These are phyloP conservation scores for Nidularia sp. DNA, from an alignment of 768 basidiomycete genomes.

Conservation along the genomic window DNA sequence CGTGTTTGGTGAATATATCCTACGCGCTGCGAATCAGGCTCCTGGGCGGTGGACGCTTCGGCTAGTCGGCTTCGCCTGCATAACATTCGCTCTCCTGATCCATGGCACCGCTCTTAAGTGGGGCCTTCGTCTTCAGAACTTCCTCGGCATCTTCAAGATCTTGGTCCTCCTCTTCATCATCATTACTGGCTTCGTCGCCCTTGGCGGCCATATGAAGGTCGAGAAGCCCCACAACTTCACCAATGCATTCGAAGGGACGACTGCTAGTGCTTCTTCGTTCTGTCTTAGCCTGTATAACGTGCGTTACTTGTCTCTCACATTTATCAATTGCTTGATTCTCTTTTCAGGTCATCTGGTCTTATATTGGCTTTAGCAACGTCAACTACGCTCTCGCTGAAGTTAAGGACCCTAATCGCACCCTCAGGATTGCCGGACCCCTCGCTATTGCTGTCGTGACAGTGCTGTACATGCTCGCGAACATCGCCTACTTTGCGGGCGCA, in stretches of 20 bases:
- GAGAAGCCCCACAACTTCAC: conserved; percentile 51
- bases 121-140: conserved; percentile 60
- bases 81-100: conserved; percentile 4
- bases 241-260: neutral
- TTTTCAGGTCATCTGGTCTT: conserved; percentile 43
- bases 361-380: conserved; percentile 60
- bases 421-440: conserved; percentile 62
- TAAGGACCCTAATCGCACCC: conserved; percentile 54
- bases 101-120: conserved; percentile 43
- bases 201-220: conserved; percentile 47
- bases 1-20: conserved; percentile 46
- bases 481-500: conserved; percentile 65
- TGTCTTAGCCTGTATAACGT: conserved; percentile 50
- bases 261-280: conserved; percentile 7
- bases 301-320: conserved; percentile 1
- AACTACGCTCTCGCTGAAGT: conserved; percentile 68
- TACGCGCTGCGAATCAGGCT: conserved; percentile 12
- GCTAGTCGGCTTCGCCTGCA: conserved; percentile 20
- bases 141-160: conserved; percentile 53
- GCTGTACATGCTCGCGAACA: conserved; percentile 53
- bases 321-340: neutral
- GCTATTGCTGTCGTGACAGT: conserved; percentile 50
- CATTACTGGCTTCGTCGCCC: conserved; percentile 47
- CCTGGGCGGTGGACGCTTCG: neutral
- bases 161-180: conserved; percentile 16